Evolutionary conservation across 805 yeast genomes (phyloP), one percentile per base, ranked within the genome.

Genomic region (Myxozyma neglecta): DNA sequence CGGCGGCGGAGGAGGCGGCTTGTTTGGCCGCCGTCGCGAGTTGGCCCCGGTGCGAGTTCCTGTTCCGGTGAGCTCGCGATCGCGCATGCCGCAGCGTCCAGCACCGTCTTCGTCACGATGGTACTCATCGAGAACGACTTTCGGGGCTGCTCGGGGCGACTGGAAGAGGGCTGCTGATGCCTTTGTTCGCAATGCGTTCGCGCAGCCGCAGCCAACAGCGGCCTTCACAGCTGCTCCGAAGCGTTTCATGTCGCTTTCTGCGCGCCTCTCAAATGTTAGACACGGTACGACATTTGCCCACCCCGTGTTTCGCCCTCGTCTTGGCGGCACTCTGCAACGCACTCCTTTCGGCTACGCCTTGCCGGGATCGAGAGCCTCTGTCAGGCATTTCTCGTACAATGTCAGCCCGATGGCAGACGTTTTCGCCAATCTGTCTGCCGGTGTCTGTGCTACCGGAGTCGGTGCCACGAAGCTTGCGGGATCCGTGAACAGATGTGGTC

Each of bases 311-410:
- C 54, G 68, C 32, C 68, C 65, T 6, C 56, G 59, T 34, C 60
- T 66, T 34, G 68, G 68, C 11, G 68, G 68, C 29, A 64, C 64
- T 34, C 59, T 65, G 32, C 58, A 50, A 32, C 37, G 68, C 24
- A 61, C 68, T 3, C 40, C 56, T 6, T 36, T 51, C 24, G 68
- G 68, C 11, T 65, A 65, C 45, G 57, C 68, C 16, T 59, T 65
- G n/a, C 65, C 67, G 5, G 67, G 67, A 2, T 47, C 59, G 9
- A 53, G 68, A 8, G 63, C 56, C n/a, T 57, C 64, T 6, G 66
- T 58, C 14, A 42, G 67, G 29, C 52, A 60, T 32, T 65, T 65
- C 50, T 61, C 57, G 7, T 63, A 42, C 47, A 40, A 46, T 48
- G 49, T 42, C 18, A 53, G 59, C 18, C 64, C 67, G 1, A 53